These are phyloP conservation scores for Kodamaea kakaduensis DNA, from an alignment of 805 yeast species.

Conservation along the genomic window DNA sequence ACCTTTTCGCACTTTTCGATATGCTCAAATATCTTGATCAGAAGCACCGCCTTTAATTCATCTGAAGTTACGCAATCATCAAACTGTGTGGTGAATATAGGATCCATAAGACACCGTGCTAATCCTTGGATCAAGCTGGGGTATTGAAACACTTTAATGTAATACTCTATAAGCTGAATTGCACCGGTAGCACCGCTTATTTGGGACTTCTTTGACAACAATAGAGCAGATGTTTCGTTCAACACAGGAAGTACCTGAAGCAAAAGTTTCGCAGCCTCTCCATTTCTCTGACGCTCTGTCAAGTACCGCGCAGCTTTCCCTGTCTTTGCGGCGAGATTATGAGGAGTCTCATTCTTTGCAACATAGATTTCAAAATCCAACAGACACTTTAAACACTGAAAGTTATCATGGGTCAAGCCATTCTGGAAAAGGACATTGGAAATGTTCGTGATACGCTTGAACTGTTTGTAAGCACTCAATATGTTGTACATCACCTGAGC, in stretches of 20 bases:
- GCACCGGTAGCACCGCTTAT: not conserved
- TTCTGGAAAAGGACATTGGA: conserved; percentile 44
- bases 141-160: not conserved
- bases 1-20: conserved; percentile 17
- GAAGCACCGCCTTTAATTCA: conserved; percentile 6
- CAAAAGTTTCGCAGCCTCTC: not conserved
- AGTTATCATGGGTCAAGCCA: conserved; percentile 16
- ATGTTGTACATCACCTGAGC: conserved; percentile 2
- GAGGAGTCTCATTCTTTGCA: not conserved
- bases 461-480: conserved; percentile 23
- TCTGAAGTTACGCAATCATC: conserved; percentile 3
- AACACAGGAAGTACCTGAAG: not conserved
- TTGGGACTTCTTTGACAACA: not conserved
- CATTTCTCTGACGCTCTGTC: not conserved
- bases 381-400: not conserved
- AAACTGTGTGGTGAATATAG: conserved; percentile 7
- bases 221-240: not conserved
- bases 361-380: conserved; percentile 3
- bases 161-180: not conserved
- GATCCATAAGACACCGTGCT: conserved; percentile 3
- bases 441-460: conserved; percentile 42
- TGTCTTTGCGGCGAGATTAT: conserved; percentile 1
- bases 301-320: conserved; percentile 2
- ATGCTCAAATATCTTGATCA: conserved; percentile 3
- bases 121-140: not conserved